Evolutionary conservation across 2,329 filamentous ascomycete species (phyloP).

Genomic region (Delphinella strobiligena): DNA sequence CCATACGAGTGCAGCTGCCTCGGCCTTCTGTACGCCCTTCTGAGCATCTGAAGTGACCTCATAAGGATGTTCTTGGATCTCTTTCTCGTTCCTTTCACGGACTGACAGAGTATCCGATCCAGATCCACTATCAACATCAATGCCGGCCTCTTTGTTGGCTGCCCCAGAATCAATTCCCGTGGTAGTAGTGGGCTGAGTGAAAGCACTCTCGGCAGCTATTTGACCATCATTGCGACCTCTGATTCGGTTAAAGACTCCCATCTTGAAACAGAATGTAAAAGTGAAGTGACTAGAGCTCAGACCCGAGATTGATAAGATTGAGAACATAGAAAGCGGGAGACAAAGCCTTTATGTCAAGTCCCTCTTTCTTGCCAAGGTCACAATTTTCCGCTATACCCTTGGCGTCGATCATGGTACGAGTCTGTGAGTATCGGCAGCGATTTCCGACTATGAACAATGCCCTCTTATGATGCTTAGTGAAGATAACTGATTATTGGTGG

Average conservation of each 20-base stretch:
- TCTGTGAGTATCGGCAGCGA: too few relatives aligned
- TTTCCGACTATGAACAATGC: too few relatives aligned
- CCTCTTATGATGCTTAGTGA: too few relatives aligned
- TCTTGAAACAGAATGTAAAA: background rate
- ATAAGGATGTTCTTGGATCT: background rate
- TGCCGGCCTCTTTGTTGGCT: background rate
- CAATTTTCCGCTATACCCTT: background rate
- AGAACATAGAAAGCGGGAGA: background rate
- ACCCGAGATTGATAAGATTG: background rate
- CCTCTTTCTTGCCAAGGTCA: background rate
- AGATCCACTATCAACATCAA: background rate
- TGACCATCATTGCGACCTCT: background rate
- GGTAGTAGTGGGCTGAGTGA: background rate
- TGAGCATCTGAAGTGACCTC: conserved; percentile 12
- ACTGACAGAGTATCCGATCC: background rate
- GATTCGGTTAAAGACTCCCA: background rate
- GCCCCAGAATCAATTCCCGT: background rate
- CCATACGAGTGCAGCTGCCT: conserved; percentile 20
- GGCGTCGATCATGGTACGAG: too few relatives aligned
- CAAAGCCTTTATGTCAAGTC: background rate
- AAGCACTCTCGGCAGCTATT: background rate
- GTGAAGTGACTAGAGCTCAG: too few relatives aligned
- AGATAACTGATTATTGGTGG: too few relatives aligned
- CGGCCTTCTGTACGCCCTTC: conserved; percentile 19
- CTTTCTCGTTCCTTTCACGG: background rate